Conservation (phyloP, 2,329 filamentous ascomycete genomes). For the Epicoccum nigrum region DNA sequence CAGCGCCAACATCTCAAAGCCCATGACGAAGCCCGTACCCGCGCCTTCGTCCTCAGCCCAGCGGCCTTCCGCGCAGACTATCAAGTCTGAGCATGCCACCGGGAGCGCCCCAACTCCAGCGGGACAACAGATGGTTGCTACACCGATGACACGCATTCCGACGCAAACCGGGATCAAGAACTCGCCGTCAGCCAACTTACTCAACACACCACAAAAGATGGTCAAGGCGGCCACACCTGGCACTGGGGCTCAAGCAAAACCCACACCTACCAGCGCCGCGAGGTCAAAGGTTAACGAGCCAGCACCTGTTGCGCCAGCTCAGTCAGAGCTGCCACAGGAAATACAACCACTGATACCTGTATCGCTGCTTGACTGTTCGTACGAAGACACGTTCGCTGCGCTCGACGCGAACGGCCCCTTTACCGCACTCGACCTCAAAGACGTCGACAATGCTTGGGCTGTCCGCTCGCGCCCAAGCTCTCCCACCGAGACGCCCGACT, state of each 20-base stretch:
- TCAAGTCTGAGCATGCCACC: constrained; percentile 45
- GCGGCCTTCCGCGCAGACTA: constrained; percentile 32
- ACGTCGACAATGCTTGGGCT: constrained; percentile 43
- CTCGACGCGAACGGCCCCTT: constrained; percentile 42
- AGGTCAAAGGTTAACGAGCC: constrained; percentile 37
- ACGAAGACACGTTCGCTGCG: constrained; percentile 42
- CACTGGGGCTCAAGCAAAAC: constrained; percentile 38
- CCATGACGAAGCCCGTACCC: constrained; percentile 28
- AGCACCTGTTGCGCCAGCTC: constrained; percentile 21
- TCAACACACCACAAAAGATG: constrained; percentile 46
- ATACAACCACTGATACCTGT: constrained; percentile 34
- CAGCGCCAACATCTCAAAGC: constrained; percentile 32
- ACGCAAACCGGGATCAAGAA: constrained; percentile 48
- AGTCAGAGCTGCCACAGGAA: constrained; percentile 31
- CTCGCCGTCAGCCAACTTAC: constrained; percentile 45
- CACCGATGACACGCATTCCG: constrained; percentile 47
- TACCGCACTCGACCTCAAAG: constrained; percentile 43
- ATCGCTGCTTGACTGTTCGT: constrained; percentile 41
- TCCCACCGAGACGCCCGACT: constrained; percentile 43
- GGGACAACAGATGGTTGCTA: constrained; percentile 36
- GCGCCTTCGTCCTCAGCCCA: constrained; percentile 19
- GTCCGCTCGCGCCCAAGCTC: constrained; percentile 42
- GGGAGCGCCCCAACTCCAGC: constrained; percentile 46
- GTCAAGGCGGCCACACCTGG: constrained; percentile 44
- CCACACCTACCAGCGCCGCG: constrained; percentile 38